Evolutionary conservation across 257 asterid species (phyloP), one percentile per base, ranked within the genome.

Genomic region (Primulina tabacum): DNA sequence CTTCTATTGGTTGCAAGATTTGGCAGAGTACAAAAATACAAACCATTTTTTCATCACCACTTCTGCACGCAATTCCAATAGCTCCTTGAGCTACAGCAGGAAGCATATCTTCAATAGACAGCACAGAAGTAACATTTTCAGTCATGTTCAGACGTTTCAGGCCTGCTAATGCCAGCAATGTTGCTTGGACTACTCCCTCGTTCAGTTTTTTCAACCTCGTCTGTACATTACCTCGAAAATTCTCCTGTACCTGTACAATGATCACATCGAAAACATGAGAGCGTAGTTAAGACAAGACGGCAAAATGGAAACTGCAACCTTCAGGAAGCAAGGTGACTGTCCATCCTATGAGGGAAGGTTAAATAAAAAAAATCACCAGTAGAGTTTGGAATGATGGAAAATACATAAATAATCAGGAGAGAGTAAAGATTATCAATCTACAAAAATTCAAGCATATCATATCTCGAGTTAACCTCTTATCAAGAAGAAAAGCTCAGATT

Each of bases 51-150:
- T 87, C 90, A 43, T 92, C 97, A 67, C 87, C 90, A 53, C 77
- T 76, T 79, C 97, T 86, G 65, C 98, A 90, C 0, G 98, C 97
- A 67, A 92, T 92, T 29, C 98, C 97, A 33, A 92, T 92, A 68
- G 97, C 98, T 67, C 97, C 98, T 71, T 93, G 97, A 75, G 97
- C 98, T 62, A 93, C 97, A 73, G 98, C 98, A 53, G 98, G 98
- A 70, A 94, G 97, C 99, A 94, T 94, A 80, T 94, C 96, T 55
- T 94, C 97, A 62, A 94, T 87, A 34, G 97, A 80, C 29, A 94
- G 88, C 60, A 88, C 74, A 12, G 93, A 71, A 47, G 96, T 80
- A 38, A 89, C 97, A 68, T 82, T 79, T 71, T 91, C 95, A 0
- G 91, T 85, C 99, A 91, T 94, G 78, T 80, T 86, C 18, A 91